Conservation (phyloP, 345 rosid genomes). For the Corchorus olitorius region DNA sequence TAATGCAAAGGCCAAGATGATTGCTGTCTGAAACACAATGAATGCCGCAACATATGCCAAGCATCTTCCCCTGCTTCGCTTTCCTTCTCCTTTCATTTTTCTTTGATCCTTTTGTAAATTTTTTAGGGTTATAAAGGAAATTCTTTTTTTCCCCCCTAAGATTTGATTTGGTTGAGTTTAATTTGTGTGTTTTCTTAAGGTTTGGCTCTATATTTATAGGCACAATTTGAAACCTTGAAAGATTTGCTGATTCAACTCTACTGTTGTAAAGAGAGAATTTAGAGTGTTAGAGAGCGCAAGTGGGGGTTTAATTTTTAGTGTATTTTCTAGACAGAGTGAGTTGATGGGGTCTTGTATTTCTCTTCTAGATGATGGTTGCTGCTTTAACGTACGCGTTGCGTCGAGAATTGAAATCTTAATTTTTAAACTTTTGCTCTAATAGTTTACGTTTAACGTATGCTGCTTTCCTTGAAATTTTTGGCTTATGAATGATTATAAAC, state of each 20-base stretch:
- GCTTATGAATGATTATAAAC: neutral
- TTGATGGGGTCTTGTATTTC: neutral
- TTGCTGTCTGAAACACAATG: constrained; percentile 6
- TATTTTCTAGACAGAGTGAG: neutral
- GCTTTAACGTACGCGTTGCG: too few species aligned
- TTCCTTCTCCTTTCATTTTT: constrained; percentile 10
- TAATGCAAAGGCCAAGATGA: constrained; percentile 24
- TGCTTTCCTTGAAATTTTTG: neutral
- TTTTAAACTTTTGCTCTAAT: too few species aligned
- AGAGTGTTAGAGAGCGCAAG: too few species aligned
- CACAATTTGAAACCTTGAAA: neutral
- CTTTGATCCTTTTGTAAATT: neutral
- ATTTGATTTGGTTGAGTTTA: neutral
- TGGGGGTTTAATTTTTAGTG: neutral
- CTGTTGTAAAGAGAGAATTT: too few species aligned
- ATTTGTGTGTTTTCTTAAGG: neutral
- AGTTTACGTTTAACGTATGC: too few species aligned
- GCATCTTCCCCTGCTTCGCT: neutral
- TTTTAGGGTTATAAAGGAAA: neutral
- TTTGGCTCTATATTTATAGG: neutral
- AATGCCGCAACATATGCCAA: constrained; percentile 1
- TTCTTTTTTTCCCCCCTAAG: neutral
- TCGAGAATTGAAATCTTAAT: too few species aligned
- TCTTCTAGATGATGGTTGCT: too few species aligned
- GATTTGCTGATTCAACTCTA: neutral